Evolutionary conservation across 2,329 filamentous ascomycete species (phyloP).

Genomic region (Chaetothyriales sp.): DNA sequence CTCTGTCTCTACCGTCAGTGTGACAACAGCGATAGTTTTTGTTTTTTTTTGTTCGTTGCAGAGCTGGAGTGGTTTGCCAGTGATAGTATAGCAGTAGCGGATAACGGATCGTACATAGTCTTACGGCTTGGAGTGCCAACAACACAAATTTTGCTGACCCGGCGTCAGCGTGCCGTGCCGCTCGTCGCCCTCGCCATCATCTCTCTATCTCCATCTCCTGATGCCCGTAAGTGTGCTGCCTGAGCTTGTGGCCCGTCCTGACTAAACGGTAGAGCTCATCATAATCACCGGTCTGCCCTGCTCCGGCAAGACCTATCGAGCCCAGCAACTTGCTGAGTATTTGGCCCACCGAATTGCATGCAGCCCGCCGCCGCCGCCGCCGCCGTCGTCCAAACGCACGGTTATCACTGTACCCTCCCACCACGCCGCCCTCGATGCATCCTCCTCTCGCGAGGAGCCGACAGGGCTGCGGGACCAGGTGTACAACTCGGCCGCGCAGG

Average conservation of each 20-base stretch:
- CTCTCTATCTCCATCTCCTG: not conserved
- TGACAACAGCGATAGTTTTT: not conserved
- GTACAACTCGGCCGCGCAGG: conserved; percentile 21
- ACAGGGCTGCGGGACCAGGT: conserved; percentile 13
- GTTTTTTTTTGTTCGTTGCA: not conserved
- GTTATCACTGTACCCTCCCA: conserved; percentile 39
- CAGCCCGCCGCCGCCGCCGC: conserved; percentile 4
- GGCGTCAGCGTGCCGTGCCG: not conserved
- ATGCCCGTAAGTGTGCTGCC: not conserved
- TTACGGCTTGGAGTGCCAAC: not conserved
- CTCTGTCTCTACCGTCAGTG: not conserved
- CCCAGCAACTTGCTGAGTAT: conserved; percentile 40
- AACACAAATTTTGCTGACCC: not conserved
- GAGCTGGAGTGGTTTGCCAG: not conserved
- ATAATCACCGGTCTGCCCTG: conserved; percentile 50
- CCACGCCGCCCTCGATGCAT: conserved; percentile 33
- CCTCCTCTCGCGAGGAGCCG: conserved; percentile 16
- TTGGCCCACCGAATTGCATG: conserved; percentile 32
- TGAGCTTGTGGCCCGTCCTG: not conserved
- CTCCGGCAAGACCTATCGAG: conserved; percentile 49
- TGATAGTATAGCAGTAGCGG: not conserved
- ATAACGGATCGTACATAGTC: not conserved
- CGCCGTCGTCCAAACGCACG: conserved; percentile 23
- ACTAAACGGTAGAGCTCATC: conserved; percentile 36
- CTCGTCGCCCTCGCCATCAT: not conserved